Percentiles rank a stretch among this genome's conserved stretches.
Evolutionary conservation across 2,329 filamentous ascomycete species (phyloP).

Genomic region (Calonectria leucothoes): DNA sequence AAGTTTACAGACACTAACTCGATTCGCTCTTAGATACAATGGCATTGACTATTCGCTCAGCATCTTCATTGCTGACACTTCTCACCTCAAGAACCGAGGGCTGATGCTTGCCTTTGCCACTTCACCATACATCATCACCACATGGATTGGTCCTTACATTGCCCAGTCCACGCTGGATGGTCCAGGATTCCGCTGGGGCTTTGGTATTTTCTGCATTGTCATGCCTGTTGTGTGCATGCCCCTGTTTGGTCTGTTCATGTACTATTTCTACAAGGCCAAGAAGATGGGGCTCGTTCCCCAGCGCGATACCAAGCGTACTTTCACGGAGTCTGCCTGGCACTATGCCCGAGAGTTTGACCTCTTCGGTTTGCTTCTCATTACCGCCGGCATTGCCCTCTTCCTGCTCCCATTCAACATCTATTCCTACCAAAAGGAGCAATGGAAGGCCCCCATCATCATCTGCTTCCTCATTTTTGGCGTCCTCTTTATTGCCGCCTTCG

Average conservation of each 20-base stretch:
- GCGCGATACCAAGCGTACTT: slow-evolving; percentile 73
- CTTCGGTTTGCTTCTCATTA: slow-evolving; percentile 65
- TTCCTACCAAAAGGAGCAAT: slow-evolving; percentile 54
- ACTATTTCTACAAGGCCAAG: slow-evolving; percentile 68
- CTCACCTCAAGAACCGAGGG: slow-evolving; percentile 68
- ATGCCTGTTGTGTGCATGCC: slow-evolving; percentile 70
- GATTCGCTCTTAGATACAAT: slow-evolving; percentile 61
- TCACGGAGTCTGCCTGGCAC: slow-evolving; percentile 57
- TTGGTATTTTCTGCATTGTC: slow-evolving; percentile 74
- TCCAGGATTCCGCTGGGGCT: slow-evolving; percentile 75
- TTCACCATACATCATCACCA: slow-evolving; percentile 74
- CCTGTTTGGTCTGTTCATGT: slow-evolving; percentile 65
- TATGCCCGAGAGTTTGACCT: slow-evolving; percentile 70
- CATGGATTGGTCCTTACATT: slow-evolving; percentile 71
- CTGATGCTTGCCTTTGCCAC: slow-evolving; percentile 64
- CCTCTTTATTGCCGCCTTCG: slow-evolving; percentile 65
- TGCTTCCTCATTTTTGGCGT: slow-evolving; percentile 67
- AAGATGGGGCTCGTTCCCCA: slow-evolving; percentile 47
- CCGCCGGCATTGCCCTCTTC: slow-evolving; percentile 66
- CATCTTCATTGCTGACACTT: slow-evolving; percentile 76
- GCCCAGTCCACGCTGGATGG: slow-evolving; percentile 64
- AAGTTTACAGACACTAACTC: background rate
- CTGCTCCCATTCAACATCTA: slow-evolving; percentile 72
- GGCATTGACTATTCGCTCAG: slow-evolving; percentile 70
- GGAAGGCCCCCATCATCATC: slow-evolving; percentile 63